Base-by-base conservation (phyloP, 257 asterid genomes). In the Ligustrum vulgare region DNA sequence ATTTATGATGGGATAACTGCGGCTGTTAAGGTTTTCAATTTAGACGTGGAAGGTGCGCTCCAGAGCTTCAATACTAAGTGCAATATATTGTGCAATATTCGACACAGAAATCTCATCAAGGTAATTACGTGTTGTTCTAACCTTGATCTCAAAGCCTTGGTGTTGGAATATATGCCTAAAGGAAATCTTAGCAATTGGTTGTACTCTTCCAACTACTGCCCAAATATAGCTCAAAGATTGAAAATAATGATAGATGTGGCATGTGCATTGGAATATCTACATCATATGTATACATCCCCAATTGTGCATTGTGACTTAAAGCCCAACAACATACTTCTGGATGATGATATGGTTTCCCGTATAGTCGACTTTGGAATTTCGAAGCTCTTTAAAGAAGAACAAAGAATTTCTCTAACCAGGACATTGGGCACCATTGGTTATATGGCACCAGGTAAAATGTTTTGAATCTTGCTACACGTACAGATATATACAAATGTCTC, bases 11-110 rank as follows among this genome's bases (percentile, higher is more conserved):
- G 71, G 5, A 41, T 15, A 4, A 22, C 20, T 37, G 71, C 31
- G 5, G 71, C 77, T 15, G 22, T 72, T 16, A 72, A 72, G 33
- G 49, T 22, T 23, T 72, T 72, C 70, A 58, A 60, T 36, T 34
- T 72, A 9, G 56, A 72, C 2, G 3, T 37, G 18, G 22, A 32
- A 33, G n/a, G 33, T 15, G 34, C 56, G 16, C 6, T 33, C 36
- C n/a, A 60, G 58, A 72, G 69, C 12, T 72, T 72, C 22, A 25
- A 72, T 34, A 34, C 32, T 0, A 67, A 71, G 31, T 28, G 31
- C 31, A 28, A 28, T 28, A 28, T 28, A 28, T 28, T 28, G 31
- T 28, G 31, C 31, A 28, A 28, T 28, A 28, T 28, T 28, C 31
- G 31, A 28, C 1, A 28, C 31, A 28, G 31, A 28, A 28, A 28